Conservation (phyloP, 768 basidiomycete species). For the Phylloporus sp. region DNA sequence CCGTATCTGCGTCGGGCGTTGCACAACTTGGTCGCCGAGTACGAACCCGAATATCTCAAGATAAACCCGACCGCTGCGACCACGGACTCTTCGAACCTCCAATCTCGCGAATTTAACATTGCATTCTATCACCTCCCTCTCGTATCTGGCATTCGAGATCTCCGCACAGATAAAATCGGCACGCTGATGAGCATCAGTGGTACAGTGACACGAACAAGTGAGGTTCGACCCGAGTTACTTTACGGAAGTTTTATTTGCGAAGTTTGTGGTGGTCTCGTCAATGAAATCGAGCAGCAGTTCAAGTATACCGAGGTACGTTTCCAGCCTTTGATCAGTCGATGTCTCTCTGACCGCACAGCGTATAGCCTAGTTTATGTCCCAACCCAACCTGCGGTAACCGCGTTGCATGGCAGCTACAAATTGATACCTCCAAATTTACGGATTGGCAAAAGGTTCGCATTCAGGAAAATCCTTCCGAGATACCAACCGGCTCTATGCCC, state of each 20-base stretch:
- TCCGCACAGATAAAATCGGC: constrained; percentile 91
- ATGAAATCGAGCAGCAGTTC: constrained; percentile 98
- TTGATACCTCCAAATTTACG: constrained; percentile 93
- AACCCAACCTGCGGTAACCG: constrained; percentile 94
- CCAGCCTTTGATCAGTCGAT: not conserved
- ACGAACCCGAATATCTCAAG: constrained; percentile 92
- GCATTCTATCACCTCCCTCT: constrained; percentile 95
- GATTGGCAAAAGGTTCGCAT: constrained; percentile 99
- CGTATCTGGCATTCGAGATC: constrained; percentile 89
- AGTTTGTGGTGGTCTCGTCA: constrained; percentile 77
- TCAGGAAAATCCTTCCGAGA: constrained; percentile 98
- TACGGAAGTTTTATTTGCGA: constrained; percentile 93
- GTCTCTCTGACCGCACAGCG: not conserved
- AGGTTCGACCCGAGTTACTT: constrained; percentile 92
- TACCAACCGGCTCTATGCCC: constrained; percentile 98
- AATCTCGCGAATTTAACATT: constrained; percentile 89
- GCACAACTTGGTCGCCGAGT: constrained; percentile 82
- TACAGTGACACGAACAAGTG: constrained; percentile 95
- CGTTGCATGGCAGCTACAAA: constrained; percentile 85
- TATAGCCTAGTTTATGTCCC: constrained; percentile 85
- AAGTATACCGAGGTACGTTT: constrained; percentile 89
- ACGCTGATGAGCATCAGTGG: constrained; percentile 93
- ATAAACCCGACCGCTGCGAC: constrained; percentile 87
- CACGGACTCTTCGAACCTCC: constrained; percentile 81
- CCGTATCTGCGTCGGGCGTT: constrained; percentile 92